These are phyloP conservation scores for Delonix regia DNA, from an alignment of 306 rosid species.

Conservation along the genomic window DNA sequence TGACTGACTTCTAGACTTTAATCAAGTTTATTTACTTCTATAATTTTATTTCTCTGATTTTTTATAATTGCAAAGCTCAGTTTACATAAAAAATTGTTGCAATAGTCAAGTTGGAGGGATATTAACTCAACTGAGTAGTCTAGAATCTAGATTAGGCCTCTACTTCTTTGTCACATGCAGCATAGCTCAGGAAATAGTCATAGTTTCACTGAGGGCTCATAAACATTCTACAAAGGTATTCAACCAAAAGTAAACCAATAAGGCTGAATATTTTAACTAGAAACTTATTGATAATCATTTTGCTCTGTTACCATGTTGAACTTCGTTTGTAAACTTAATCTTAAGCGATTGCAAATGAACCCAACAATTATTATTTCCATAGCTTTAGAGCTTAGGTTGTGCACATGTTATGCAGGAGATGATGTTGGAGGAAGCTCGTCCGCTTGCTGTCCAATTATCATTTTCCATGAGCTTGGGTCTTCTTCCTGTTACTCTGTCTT, in stretches of 20 bases:
- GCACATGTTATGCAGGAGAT: slow-evolving; percentile 61
- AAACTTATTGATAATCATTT: slow-evolving; percentile 18
- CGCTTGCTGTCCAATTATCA: slow-evolving; percentile 80
- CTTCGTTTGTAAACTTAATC: slow-evolving; percentile 2
- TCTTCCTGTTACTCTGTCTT: slow-evolving; percentile 80
- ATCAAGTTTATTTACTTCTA: slow-evolving; percentile 23
- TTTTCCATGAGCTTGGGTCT: slow-evolving; percentile 87
- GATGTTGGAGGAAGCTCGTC: slow-evolving; percentile 83
- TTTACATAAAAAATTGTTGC: slow-evolving; percentile 22
- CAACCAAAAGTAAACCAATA: slow-evolving; percentile 1
- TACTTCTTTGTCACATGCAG: slow-evolving; percentile 17
- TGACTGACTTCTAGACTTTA: slow-evolving; percentile 12
- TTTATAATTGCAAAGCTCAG: slow-evolving; percentile 26
- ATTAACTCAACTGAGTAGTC: not conserved
- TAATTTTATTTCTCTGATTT: slow-evolving; percentile 35
- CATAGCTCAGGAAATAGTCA: slow-evolving; percentile 13
- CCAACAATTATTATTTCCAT: not conserved
- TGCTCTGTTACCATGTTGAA: slow-evolving; percentile 8
- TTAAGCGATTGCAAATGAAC: slow-evolving; percentile 23
- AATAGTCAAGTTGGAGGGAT: slow-evolving; percentile 13
- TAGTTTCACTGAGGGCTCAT: slow-evolving; percentile 17
- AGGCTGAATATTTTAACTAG: not conserved
- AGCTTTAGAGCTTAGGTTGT: slow-evolving; percentile 12
- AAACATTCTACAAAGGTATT: not conserved
- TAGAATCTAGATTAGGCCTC: slow-evolving; percentile 12